Conservation (phyloP, 2,329 filamentous ascomycete genomes). For the Penicillium digitatum region DNA sequence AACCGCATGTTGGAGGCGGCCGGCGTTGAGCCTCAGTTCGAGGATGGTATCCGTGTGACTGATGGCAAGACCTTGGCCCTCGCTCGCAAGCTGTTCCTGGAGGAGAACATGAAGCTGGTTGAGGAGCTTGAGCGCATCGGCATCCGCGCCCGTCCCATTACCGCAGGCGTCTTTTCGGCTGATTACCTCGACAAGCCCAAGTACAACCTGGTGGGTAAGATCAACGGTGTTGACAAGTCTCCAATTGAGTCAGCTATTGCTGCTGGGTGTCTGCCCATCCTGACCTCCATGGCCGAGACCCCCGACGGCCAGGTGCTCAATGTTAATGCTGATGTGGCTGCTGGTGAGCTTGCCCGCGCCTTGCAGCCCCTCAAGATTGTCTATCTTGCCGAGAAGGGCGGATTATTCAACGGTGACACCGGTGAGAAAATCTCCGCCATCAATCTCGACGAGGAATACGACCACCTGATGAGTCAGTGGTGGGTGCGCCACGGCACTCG, state of each 20-base stretch:
- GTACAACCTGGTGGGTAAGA: slow-evolving; percentile 92
- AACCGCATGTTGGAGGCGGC: slow-evolving; percentile 87
- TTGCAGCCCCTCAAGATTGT: slow-evolving; percentile 95
- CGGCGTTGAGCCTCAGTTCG: slow-evolving; percentile 90
- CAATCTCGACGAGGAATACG: slow-evolving; percentile 95
- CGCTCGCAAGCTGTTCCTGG: slow-evolving; percentile 85
- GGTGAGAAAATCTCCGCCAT: slow-evolving; percentile 94
- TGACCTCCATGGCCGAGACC: slow-evolving; percentile 95
- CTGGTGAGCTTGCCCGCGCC: slow-evolving; percentile 82
- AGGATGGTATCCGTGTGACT: slow-evolving; percentile 92
- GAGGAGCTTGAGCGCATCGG: slow-evolving; percentile 86
- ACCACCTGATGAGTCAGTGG: slow-evolving; percentile 83
- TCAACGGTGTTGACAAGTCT: slow-evolving; percentile 84
- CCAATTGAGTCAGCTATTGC: slow-evolving; percentile 89
- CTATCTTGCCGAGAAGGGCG: slow-evolving; percentile 97
- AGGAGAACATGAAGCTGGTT: slow-evolving; percentile 91
- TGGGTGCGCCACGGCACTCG: slow-evolving; percentile 95
- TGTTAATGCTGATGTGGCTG: slow-evolving; percentile 95
- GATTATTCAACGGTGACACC: slow-evolving; percentile 88
- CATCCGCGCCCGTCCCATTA: slow-evolving; percentile 82
- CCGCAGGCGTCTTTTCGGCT: slow-evolving; percentile 82
- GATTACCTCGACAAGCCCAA: slow-evolving; percentile 96
- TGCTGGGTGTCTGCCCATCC: slow-evolving; percentile 83
- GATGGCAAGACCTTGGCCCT: slow-evolving; percentile 91
- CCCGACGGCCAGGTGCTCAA: slow-evolving; percentile 89